Evolutionary conservation across 129 eudicot genomes (phyloP).

Genomic region (Deinandra increscens): DNA sequence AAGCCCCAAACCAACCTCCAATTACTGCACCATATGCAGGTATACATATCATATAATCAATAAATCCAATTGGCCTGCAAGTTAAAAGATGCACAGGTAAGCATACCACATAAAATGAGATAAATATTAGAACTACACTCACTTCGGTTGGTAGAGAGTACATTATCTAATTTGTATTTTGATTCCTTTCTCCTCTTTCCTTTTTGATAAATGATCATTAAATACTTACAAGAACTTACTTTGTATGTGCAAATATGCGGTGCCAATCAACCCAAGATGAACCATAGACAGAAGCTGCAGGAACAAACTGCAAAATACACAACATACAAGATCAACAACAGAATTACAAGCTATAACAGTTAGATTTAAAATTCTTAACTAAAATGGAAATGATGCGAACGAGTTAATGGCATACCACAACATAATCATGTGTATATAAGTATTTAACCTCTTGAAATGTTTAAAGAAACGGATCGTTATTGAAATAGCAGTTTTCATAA

Average conservation of each 20-base stretch:
- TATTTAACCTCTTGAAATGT: neutral
- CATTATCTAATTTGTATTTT: neutral
- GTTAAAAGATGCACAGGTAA: conserved; percentile 6
- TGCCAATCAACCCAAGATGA: conserved; percentile 88
- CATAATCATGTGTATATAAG: neutral
- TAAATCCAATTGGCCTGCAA: conserved; percentile 52
- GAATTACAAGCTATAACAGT: neutral
- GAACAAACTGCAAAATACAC: conserved; percentile 57
- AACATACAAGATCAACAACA: conserved; percentile 13
- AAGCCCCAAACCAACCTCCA: conserved; percentile 67
- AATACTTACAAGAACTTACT: conserved; percentile 45
- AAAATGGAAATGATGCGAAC: neutral
- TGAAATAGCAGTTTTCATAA: neutral
- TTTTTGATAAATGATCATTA: neutral
- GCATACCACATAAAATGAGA: neutral
- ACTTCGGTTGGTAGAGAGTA: neutral
- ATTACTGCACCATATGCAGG: conserved; percentile 89
- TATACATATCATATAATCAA: conserved; percentile 68
- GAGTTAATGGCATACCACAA: neutral
- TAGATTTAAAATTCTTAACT: neutral
- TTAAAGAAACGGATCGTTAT: neutral
- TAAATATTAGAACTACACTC: neutral
- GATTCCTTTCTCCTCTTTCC: neutral
- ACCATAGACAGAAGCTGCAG: conserved; percentile 80
- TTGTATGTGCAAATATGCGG: conserved; percentile 67